A percentile compares a stretch with the other conserved stretches of the same genome.
These are phyloP conservation scores for Ammopiptanthus mongolicus DNA, from an alignment of 306 rosid species.

Conservation along the genomic window DNA sequence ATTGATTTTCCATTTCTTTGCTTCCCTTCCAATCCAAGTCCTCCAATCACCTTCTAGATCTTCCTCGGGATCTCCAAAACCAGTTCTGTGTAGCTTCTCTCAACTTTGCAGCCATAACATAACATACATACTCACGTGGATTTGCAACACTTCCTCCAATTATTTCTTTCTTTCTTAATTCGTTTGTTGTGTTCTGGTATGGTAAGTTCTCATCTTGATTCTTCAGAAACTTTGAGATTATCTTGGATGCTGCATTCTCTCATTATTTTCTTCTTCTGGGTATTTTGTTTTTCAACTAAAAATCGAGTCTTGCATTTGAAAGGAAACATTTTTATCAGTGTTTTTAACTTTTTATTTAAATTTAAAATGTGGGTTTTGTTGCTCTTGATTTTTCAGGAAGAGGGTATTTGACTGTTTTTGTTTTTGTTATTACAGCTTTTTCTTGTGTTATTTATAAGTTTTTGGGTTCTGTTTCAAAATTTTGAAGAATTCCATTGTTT, in stretches of 20 bases:
- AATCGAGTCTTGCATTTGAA: background rate
- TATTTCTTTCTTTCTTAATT: background rate
- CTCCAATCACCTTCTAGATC: slow-evolving; percentile 44
- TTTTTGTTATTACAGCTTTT: background rate
- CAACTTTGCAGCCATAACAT: slow-evolving; percentile 16
- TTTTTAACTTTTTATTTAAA: background rate
- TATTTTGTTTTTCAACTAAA: background rate
- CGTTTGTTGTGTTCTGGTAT: background rate
- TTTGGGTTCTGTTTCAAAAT: slow-evolving; percentile 17
- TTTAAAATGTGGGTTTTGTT: slow-evolving; percentile 8
- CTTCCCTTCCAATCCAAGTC: slow-evolving; percentile 57
- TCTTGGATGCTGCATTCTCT: slow-evolving; percentile 3
- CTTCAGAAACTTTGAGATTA: background rate
- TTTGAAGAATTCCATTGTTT: background rate
- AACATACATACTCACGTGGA: slow-evolving; percentile 5
- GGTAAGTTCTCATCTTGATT: slow-evolving; percentile 22
- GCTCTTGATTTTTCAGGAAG: background rate
- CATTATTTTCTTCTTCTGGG: slow-evolving; percentile 10
- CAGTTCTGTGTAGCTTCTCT: background rate
- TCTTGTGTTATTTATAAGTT: background rate
- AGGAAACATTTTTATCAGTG: slow-evolving; percentile 4
- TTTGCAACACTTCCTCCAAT: background rate
- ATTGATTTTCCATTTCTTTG: slow-evolving; percentile 30
- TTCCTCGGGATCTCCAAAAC: slow-evolving; percentile 36
- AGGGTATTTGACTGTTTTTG: background rate